Base-by-base conservation (phyloP, 164 flowering plant species). In the Chimonanthus praecox region DNA sequence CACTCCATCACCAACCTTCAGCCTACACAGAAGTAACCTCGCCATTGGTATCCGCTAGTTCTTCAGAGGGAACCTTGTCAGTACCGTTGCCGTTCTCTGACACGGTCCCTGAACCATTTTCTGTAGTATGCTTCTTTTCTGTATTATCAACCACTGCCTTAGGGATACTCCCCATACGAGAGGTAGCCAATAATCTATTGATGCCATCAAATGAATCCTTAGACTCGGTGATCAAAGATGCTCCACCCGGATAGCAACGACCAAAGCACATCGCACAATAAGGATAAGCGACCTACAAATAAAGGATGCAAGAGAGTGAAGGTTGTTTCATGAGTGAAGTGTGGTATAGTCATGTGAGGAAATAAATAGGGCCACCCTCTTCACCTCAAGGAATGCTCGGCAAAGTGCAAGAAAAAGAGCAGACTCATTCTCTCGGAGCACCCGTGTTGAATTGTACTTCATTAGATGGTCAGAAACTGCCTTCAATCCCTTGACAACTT, bases 161-260 rank as follows among this genome's bases (percentile, higher is more conserved):
- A 10, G 7, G 60, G 7, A 54, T 16, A 4, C 82, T 85, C 81
- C 83, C 87, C 0, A 82, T 74, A 6, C 87, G 61, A 71, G 94
- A 80, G 45, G 81, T 78, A 46, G 96, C 77, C 73, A 93, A 75
- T 62, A 93, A 78, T 33, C 89, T 87, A 61, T 73, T 73, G 70
- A 95, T 69, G 48, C 96, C 98, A 68, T 88, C 93, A 70, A 86
- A 89, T 64, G 86, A 77, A 76, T 72, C 82, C 82, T 89, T 94
- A 21, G 89, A 90, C 44, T 90, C 95, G 65, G 82, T 79, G 73
- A 95, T 82, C 71, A 90, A 80, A 70, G 87, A 68, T 75, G 87
- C 85, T 48, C 97, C 94, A 33, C 95, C 91, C 8, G 93, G 92
- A 84, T 88, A 95, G 77, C 98, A 95, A 4, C 99, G 95, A 8